phyloP scores from a whole-genome alignment of 345 rosid genomes.

The Zanthoxylum bungeanum region DNA sequence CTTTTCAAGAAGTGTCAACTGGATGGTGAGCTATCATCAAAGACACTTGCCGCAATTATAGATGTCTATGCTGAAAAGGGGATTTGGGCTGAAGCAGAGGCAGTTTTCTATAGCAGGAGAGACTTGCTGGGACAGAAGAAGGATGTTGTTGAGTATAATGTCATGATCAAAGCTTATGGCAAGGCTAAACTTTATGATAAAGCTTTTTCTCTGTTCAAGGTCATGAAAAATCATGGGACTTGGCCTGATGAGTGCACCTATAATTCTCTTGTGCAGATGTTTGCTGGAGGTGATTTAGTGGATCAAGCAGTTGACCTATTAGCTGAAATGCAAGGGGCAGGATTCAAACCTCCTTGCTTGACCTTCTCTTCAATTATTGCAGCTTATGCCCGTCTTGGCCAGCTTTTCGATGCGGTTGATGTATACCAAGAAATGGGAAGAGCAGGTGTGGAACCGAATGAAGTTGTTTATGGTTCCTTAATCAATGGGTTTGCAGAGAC shows the following conservation, averaged over 20 bases:
- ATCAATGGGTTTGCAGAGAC: constrained; percentile 82
- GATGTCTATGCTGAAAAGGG: constrained; percentile 81
- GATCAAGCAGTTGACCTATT: constrained; percentile 66
- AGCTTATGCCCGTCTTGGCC: constrained; percentile 67
- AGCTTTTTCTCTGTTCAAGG: constrained; percentile 70
- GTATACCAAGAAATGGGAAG: constrained; percentile 49
- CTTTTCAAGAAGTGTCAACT: constrained; percentile 46
- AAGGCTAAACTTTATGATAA: constrained; percentile 73
- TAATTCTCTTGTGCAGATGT: constrained; percentile 83
- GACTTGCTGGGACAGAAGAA: constrained; percentile 41
- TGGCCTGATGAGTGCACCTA: constrained; percentile 91
- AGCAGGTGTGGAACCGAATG: constrained; percentile 71
- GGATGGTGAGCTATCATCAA: constrained; percentile 49
- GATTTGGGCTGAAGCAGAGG: constrained; percentile 81
- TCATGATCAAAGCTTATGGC: constrained; percentile 94
- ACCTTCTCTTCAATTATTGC: constrained; percentile 72
- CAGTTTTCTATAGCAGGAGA: constrained; percentile 55
- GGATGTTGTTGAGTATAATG: constrained; percentile 70
- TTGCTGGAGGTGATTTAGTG: constrained; percentile 63
- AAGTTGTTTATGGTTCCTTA: constrained; percentile 76
- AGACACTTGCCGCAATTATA: constrained; percentile 59
- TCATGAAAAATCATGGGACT: constrained; percentile 78
- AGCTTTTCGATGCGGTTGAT: constrained; percentile 58
- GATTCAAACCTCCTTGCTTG: constrained; percentile 56
- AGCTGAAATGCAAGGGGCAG: constrained; percentile 66